Percentiles rank a stretch among this genome's conserved stretches.
Evolutionary conservation across 306 rosid species (phyloP).

Genomic region (Senna tora): DNA sequence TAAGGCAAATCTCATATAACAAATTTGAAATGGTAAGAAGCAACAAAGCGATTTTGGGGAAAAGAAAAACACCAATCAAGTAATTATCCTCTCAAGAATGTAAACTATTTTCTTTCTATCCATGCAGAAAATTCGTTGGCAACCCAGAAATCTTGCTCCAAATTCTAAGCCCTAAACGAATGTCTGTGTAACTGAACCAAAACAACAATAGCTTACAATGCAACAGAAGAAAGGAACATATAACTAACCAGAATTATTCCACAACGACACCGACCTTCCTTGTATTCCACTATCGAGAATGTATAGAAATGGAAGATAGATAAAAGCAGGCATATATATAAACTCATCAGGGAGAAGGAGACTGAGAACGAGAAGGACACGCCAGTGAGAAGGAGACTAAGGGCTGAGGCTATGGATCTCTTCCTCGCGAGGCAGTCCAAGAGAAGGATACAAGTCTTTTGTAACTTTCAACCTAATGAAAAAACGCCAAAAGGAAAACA

Average conservation of each 20-base stretch:
- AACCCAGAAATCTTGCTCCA: slow-evolving; percentile 17
- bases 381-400: no score
- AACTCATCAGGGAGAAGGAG: no score
- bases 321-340: no score
- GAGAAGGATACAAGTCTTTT: no score
- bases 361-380: no score
- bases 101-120: background rate
- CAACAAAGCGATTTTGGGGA: background rate
- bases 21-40: slow-evolving; percentile 4
- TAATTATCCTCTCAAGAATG: background rate
- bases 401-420: no score
- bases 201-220: background rate
- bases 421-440: no score
- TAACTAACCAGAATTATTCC: background rate
- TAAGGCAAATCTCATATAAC: background rate
- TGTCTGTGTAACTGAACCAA: background rate
- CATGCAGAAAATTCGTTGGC: background rate
- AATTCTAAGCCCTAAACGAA: slow-evolving; percentile 2
- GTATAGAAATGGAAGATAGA: background rate
- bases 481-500: no score
- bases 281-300: background rate
- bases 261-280: slow-evolving; percentile 19
- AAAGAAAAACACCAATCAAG: background rate
- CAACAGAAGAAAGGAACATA: background rate
- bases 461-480: no score